Base-by-base conservation (phyloP, 1,284 basidiomycete species). In the Golubevia pallescens region DNA sequence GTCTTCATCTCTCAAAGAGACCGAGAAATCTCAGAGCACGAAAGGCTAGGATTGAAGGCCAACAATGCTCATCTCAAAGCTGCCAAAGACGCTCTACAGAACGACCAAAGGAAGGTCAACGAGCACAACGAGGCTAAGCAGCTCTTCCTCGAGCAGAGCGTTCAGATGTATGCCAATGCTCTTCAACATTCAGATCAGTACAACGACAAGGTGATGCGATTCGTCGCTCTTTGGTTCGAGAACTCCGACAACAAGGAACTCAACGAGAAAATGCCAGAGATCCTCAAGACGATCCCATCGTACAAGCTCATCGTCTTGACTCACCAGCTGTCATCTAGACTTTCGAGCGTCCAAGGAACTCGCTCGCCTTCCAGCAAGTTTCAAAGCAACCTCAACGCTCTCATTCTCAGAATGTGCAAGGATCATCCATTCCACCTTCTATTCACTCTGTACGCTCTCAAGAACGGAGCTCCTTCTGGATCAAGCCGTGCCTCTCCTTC, bases 361-460 rank as follows among this genome's bases (percentile, higher is more conserved):
- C 78, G 87, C 0, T 51, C 56, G 2, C 42, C 48, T 0, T 14
- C 59, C 20, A 53, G 64, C 5, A 68, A 76, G 3, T 91, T 91
- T 72, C 93, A 95, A 78, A 77, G 86, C 13, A 89, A 88, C 63
- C 87, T 98, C 6, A 90, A 91, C 65, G 84, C 75, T 0, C 86
- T 97, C 19, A 88, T 98, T 19, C 67, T 90, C 1, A 90, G 92
- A 8, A 92, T 99, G 89, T 93, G 92, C 75, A 86, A 86, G 60
- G 93, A 98, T 62, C 97, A 99, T 83, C 95, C 96, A 0, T 98
- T 94, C 86, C 97, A 99, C 81, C 92, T 91, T 71, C 87, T 97
- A 4, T 97, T 8, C 10, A 60, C 59, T 42, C 59, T 54, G 57
- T 62, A 62, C 19, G 58, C 48, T 20, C 62, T 84, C 56, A 61